Conservation (phyloP, 2,329 filamentous ascomycete genomes). For the Pseudogymnoascus verrucosus region DNA sequence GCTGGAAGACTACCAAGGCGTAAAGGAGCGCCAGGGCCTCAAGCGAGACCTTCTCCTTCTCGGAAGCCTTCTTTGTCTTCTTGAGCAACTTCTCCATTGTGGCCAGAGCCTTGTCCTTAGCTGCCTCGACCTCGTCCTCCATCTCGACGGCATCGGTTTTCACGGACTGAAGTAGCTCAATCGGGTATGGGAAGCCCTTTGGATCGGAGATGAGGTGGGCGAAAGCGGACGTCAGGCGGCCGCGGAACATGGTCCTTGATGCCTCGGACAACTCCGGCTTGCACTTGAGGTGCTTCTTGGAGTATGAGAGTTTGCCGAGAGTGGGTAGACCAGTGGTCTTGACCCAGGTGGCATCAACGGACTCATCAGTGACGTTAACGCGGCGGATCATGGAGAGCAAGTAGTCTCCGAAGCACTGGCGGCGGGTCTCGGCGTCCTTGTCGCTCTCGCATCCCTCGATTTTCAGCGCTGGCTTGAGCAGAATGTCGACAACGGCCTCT, state of each 20-base stretch:
- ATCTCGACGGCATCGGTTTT: conserved; percentile 39
- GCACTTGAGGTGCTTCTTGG: conserved; percentile 34
- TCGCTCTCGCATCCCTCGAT: conserved; percentile 28
- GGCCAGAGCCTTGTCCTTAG: conserved; percentile 44
- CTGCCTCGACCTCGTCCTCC: conserved; percentile 46
- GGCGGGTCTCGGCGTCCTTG: conserved; percentile 24
- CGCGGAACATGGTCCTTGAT: conserved; percentile 46
- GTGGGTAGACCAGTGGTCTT: conserved; percentile 19
- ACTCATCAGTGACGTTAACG: conserved; percentile 18
- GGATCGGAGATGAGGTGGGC: conserved; percentile 48
- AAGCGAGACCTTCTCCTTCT: conserved; percentile 25
- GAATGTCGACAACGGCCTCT: conserved; percentile 37
- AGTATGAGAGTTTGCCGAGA: conserved; percentile 49
- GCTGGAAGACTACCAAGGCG: conserved; percentile 74
- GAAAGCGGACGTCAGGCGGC: conserved; percentile 49
- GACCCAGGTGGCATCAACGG: conserved; percentile 20
- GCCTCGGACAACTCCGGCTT: conserved; percentile 42
- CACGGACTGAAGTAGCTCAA: conserved; percentile 21
- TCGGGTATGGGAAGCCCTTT: conserved; percentile 40
- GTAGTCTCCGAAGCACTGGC: conserved; percentile 27
- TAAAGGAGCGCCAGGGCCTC: conserved; percentile 74
- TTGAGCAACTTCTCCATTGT: conserved; percentile 47
- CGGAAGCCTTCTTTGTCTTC: conserved; percentile 27
- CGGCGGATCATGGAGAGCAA: conserved; percentile 24
- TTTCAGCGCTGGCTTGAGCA: conserved; percentile 37